Conservation (phyloP, 352 stramenopile species). For the Globisporangium emineosum region DNA sequence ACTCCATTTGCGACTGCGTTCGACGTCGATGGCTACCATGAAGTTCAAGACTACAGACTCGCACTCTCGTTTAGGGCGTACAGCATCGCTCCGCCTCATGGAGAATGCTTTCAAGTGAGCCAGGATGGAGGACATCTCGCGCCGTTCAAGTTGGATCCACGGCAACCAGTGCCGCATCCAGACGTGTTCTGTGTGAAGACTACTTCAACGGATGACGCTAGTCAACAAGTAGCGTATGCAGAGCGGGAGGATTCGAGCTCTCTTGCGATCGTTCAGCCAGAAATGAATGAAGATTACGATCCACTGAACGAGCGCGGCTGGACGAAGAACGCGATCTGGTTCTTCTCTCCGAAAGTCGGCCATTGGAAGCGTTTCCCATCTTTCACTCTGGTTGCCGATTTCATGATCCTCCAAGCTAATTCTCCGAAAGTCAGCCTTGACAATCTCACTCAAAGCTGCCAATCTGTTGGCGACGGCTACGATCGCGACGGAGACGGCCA, state of each 20-base stretch:
- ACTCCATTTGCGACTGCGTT: slow-evolving; percentile 31
- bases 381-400: slow-evolving; percentile 31
- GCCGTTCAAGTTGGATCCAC: slow-evolving; percentile 10
- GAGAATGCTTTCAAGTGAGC: slow-evolving; percentile 26
- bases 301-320: slow-evolving; percentile 28
- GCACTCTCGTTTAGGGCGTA: slow-evolving; percentile 38
- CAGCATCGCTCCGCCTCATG: slow-evolving; percentile 31
- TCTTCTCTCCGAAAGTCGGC: slow-evolving; percentile 23
- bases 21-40: slow-evolving; percentile 15
- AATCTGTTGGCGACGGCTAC: slow-evolving; percentile 22
- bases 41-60: slow-evolving; percentile 17
- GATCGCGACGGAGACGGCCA: slow-evolving; percentile 41
- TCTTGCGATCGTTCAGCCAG: slow-evolving; percentile 29
- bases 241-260: slow-evolving; percentile 19
- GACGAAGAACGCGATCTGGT: slow-evolving; percentile 16
- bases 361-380: slow-evolving; percentile 28
- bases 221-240: slow-evolving; percentile 29
- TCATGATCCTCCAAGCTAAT: slow-evolving; percentile 31
- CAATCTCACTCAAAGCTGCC: slow-evolving; percentile 28
- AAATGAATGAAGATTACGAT: slow-evolving; percentile 26
- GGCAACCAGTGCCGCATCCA: slow-evolving; percentile 2
- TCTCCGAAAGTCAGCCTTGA: slow-evolving; percentile 25
- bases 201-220: slow-evolving; percentile 27
- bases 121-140: slow-evolving; percentile 15
- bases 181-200: slow-evolving; percentile 35